Base-by-base conservation (phyloP, 306 rosid genomes). In the Ochetophila trinervis region DNA sequence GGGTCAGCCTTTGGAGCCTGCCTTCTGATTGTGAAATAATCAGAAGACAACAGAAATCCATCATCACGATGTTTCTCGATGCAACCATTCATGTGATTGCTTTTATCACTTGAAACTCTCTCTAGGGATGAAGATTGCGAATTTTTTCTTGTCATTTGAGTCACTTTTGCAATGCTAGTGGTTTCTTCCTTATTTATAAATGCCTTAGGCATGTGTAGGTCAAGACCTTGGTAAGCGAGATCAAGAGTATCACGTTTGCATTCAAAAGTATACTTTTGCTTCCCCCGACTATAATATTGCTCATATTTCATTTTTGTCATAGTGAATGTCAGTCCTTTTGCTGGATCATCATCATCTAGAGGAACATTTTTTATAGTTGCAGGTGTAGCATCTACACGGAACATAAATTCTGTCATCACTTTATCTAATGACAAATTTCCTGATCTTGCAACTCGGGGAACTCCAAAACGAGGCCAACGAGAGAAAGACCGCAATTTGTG, bases 371-470 rank as follows among this genome's bases (percentile, higher is more conserved):
- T 94, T 73, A 94, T 76, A 78, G 88, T 80, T 30, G 90, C 63
- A 47, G 96, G 97, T 22, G 95, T 81, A 62, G 88, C 82, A 82
- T 94, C 97, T 57, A 90, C 50, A 20, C 97, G 91, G 67, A 94
- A 80, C 97, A 94, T 88, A 77, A 94, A 88, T 78, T 94, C 99
- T 21, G 99, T 94, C 95, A 94, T 94, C 57, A 94, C 99, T 82
- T 83, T 94, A 84, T 94, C 99, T 44, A 94, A 64, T 51, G 99
- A 78, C 73, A 94, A 86, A 78, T 94, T 94, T 73, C 99, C 99
- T 40, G 99, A 94, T 78, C 99, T 88, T 53, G 78, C 35, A 68
- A 63, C 48, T 73, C 96, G 85, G 57, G 95, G 90, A 77, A 88
- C 78, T 68, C 97, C 96, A 83, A 90, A 94, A 62, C 95, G 97